Evolutionary conservation across 345 rosid species (phyloP).

Genomic region (Nasturtium officinale): DNA sequence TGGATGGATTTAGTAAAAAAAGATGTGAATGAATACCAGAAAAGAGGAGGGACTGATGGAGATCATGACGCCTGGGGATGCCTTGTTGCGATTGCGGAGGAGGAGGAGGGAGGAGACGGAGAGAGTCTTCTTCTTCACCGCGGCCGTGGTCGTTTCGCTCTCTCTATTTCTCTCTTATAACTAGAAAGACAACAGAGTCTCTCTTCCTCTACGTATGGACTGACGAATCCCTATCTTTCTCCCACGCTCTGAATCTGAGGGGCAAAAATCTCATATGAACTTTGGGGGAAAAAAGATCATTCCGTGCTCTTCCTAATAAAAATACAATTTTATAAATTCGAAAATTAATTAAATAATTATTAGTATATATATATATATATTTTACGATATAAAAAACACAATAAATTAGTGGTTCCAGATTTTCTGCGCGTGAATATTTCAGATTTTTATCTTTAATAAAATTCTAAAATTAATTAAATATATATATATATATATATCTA

Average conservation of each 20-base stretch:
- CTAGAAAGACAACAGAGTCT: slow-evolving; percentile 4
- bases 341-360: too few species aligned
- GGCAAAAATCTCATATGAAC: too few species aligned
- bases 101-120: slow-evolving; percentile 33
- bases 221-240: not conserved
- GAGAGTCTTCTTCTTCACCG: slow-evolving; percentile 24
- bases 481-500: too few species aligned
- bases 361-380: too few species aligned
- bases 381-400: too few species aligned
- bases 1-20: not conserved
- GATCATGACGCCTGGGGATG: slow-evolving; percentile 47
- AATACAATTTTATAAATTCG: too few species aligned
- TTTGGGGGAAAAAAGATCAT: too few species aligned
- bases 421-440: too few species aligned
- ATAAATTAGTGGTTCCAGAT: too few species aligned
- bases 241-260: slow-evolving; percentile 24
- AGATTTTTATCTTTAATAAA: too few species aligned
- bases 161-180: not conserved
- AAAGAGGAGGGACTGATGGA: slow-evolving; percentile 53
- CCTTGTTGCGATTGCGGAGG: slow-evolving; percentile 15
- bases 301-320: too few species aligned
- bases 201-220: not conserved
- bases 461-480: too few species aligned
- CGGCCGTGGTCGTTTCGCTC: not conserved
- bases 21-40: slow-evolving; percentile 47